Conservation (phyloP, 2,329 filamentous ascomycete genomes). For the Acarospora socialis region DNA sequence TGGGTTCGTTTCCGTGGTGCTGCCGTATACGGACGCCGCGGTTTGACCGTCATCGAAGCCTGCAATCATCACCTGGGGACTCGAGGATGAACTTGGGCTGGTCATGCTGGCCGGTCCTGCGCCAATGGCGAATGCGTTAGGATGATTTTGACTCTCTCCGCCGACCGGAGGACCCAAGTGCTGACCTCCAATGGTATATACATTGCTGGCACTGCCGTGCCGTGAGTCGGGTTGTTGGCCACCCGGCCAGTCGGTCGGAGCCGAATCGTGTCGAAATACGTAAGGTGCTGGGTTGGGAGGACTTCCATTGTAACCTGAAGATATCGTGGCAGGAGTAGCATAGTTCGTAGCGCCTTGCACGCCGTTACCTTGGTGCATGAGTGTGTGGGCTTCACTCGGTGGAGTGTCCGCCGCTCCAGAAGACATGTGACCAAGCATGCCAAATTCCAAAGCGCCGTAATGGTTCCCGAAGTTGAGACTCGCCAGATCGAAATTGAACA, state of each 20-base stretch:
- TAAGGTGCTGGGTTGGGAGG: conserved; percentile 29
- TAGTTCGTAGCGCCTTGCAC: conserved; percentile 28
- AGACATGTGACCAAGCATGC: conserved; percentile 92
- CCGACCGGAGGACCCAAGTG: conserved; percentile 25
- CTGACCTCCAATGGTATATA: conserved; percentile 20
- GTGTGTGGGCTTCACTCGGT: conserved; percentile 45
- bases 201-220: conserved; percentile 13
- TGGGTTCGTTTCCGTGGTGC: conserved; percentile 7
- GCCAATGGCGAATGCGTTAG: conserved; percentile 48
- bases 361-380: conserved; percentile 27
- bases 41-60: conserved; percentile 27
- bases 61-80: conserved; percentile 32
- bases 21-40: conserved; percentile 16
- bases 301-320: conserved; percentile 31
- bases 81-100: conserved; percentile 44
- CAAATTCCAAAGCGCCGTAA: conserved; percentile 89
- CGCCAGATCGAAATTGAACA: conserved; percentile 93
- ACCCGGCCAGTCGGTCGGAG: conserved; percentile 31
- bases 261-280: conserved; percentile 31
- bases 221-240: conserved; percentile 21
- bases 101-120: conserved; percentile 41
- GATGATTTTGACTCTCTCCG: conserved; percentile 30
- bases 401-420: conserved; percentile 74
- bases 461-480: conserved; percentile 92
- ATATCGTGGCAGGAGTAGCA: conserved; percentile 17